Conservation (phyloP, 352 stramenopile species). For the Globisporangium carolinianum region DNA sequence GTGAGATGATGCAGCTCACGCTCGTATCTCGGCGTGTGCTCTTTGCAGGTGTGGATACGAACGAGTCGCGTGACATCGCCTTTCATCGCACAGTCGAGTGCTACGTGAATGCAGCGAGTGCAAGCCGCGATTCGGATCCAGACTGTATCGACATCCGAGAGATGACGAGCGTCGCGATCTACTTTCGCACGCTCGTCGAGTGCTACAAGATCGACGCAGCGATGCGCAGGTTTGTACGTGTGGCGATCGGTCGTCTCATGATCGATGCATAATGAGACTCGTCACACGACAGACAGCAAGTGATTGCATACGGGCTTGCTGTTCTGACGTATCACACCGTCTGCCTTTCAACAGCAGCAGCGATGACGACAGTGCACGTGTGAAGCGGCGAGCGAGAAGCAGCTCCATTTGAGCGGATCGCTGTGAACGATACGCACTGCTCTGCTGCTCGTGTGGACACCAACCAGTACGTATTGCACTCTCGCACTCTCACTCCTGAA, state of each 20-base stretch:
- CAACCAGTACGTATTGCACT: neutral
- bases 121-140: too few relatives aligned
- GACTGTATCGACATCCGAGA: constrained; percentile 2
- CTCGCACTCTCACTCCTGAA: constrained; percentile 3
- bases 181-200: constrained; percentile 37
- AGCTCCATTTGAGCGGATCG: too few relatives aligned
- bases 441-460: too few relatives aligned
- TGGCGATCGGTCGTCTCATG: neutral
- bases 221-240: neutral
- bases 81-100: neutral
- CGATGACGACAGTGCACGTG: too few relatives aligned
- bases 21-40: neutral
- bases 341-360: too few relatives aligned
- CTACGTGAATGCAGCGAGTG: neutral
- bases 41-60: neutral
- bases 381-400: too few relatives aligned
- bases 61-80: too few relatives aligned
- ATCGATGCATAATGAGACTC: too few relatives aligned
- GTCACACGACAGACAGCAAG: too few relatives aligned
- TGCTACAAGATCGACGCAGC: constrained; percentile 41
- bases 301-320: too few relatives aligned
- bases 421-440: too few relatives aligned
- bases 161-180: constrained; percentile 22
- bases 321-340: too few relatives aligned
- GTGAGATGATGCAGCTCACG: neutral